Evolutionary conservation across 169 alveolate genomes (phyloP), one percentile per base, ranked within the genome.

Genomic region (Hepatocystis sp.): DNA sequence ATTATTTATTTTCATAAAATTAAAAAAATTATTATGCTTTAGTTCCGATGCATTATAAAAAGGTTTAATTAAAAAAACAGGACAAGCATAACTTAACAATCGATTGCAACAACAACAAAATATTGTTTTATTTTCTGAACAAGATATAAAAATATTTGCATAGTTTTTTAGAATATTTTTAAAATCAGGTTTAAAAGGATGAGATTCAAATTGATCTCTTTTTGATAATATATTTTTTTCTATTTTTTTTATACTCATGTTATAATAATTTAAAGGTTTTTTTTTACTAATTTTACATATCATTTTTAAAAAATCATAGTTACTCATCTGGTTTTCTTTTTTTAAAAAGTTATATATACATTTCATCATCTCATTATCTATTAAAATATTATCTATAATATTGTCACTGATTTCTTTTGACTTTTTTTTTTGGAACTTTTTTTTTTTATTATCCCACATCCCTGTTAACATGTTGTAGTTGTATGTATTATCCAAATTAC

Each of bases 161-260:
- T 76, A 76, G 47, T 76, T 76, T 39, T 76, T 76, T 76, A 76
- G 58, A 58, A 76, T 76, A 52, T 76, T 76, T 76, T 76, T 76
- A 56, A 76, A 76, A 58, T 58, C 44, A 34, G 49, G 56, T 58
- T 76, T 63, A 52, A 76, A 76, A 3, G 88, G 88, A 44, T 76
- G 88, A 0, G 88, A 76, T 46, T 76, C 88, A 58, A 76, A 76
- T 49, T 76, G 88, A 46, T 76, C 88, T 42, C 88, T 76, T 52
- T 76, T 76, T 36, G 88, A 76, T 39, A 76, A 36, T 23, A 76
- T 58, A 58, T 76, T 76, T 21, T 76, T 76, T 63, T 76, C 88
- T 4, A 76, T 76, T 39, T 76, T 76, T 52, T 76, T 60, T 11
- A 76, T 64, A 58, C 76, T 44, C 1, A 23, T 42, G 19, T 76